Base-by-base conservation (phyloP, 441 rosid species). In the Euphorbia schlechtendalii region DNA sequence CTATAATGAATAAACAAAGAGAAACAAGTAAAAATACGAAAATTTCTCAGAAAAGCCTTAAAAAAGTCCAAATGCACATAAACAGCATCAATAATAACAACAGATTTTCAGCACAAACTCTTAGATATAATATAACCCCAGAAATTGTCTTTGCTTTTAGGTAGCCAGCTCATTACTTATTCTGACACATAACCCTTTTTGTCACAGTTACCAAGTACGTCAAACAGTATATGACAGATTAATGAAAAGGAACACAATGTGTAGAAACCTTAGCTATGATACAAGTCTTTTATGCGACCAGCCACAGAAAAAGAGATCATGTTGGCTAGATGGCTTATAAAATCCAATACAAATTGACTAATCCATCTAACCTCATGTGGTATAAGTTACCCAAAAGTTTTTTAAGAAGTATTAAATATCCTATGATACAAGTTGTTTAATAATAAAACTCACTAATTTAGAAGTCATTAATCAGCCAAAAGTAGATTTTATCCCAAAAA, bases 1-100 rank as follows among this genome's bases (percentile, higher is more conserved):
- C 98, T 92, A 76, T 73, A 79, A 51, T 71, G 46, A 51, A 55
- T 41, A 20, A 41, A 55, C 63, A 9, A 24, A 53, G 4, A 34
- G 56, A 65, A 57, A 65, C 5, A 14, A 59, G 32, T 30, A 56
- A 63, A 27, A 60, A 30, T 27, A 14, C 7, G 15, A 11, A 56
- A 61, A 5, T 27, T 52, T 34, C 40, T 60, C 51, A 43, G 6
- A 9, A 1, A 27, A 27, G 30, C 30, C 4, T 1, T 27, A 27
- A 27, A 27, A 27, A 27, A 27, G 30, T 27, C 30, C 30, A 27
- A 27, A 27, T 27, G 30, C 30, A 27, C 30, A 27, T 27, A 27
- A 27, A 27, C 30, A 27, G 4, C 49, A 45, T 12, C 49, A 45
- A 45, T 45, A 45, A 45, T 45, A 45, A 45, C 17, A 6, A 45